Evolutionary conservation across 768 basidiomycete species (phyloP), one percentile per base, ranked within the genome.

Genomic region (Xanthoconium purpureum): DNA sequence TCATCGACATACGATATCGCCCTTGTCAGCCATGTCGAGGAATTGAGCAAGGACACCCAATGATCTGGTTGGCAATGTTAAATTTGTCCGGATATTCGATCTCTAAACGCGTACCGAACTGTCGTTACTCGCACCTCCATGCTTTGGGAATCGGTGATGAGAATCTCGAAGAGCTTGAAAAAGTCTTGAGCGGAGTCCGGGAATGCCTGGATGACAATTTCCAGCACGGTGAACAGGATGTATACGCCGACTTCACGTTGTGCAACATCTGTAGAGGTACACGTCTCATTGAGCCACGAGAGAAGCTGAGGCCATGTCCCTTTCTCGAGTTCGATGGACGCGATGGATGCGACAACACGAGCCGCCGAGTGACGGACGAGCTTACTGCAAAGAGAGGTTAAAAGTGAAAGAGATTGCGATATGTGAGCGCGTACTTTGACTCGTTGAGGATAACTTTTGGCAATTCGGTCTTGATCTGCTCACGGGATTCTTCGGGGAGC

Each of bases 161-260:
- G 78, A 46, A 75, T 73, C 47, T 80, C 77, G 70, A 98, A 94
- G 29, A 98, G 77, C 59, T 84, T 82, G 77, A 97, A 92, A 56
- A 99, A 81, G 58, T 77, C 79, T 50, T 79, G 78, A 7, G 89
- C 77, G 61, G 89, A 84, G 59, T 85, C 80, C 71, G 90, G 87
- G 77, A 94, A 87, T n/a, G 87, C 87, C 67, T 94, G 92, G 57
- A 92, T 87, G 65, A 97, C 87, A 55, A 84, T 90, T 71, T 98
- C 97, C 53, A 98, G 82, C 28, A 98, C 87, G 44, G 94, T 90
- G 77, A 82, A 94, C 39, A 95, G 80, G 58, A 97, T 91, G 72
- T 84, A 98, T 56, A 89, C 80, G 56, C 91, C 93, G 58, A 94
- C 88, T 83, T 98, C 97, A 56, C 97, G 90, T 61, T 96, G 91